phyloP scores from a whole-genome alignment of 805 yeast genomes.

The Brettanomyces bruxellensis region DNA sequence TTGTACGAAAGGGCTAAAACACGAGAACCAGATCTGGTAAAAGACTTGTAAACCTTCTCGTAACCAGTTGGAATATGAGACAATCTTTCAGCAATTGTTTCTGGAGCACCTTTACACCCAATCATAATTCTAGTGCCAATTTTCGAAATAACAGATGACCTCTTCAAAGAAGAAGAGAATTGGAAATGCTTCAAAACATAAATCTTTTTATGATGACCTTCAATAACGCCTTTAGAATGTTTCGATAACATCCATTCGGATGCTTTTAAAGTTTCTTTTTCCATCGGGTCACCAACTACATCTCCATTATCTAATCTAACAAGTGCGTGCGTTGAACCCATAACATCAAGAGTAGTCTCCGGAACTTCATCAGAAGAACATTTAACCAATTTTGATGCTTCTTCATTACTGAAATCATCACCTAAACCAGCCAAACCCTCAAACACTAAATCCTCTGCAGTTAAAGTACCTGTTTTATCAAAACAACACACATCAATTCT shows the following conservation, averaged over 20 bases:
- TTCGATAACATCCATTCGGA: slow-evolving; percentile 76
- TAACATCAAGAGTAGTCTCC: slow-evolving; percentile 52
- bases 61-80: slow-evolving; percentile 62
- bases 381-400: slow-evolving; percentile 21
- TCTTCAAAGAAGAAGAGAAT: slow-evolving; percentile 89
- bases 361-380: slow-evolving; percentile 50
- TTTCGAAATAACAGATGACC: slow-evolving; percentile 80
- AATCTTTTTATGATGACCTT: slow-evolving; percentile 35
- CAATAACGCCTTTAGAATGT: slow-evolving; percentile 54
- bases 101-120: slow-evolving; percentile 97
- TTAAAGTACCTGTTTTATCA: slow-evolving; percentile 96
- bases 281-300: slow-evolving; percentile 98
- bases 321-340: slow-evolving; percentile 95
- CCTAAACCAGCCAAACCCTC: slow-evolving; percentile 89
- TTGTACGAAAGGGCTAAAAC: slow-evolving; percentile 93
- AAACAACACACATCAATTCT: slow-evolving; percentile 97
- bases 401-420: slow-evolving; percentile 10
- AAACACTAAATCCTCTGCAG: slow-evolving; percentile 92
- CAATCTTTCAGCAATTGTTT: slow-evolving; percentile 78
- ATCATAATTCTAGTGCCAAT: slow-evolving; percentile 50
- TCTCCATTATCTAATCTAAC: slow-evolving; percentile 95
- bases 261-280: slow-evolving; percentile 89
- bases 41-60: slow-evolving; percentile 79
- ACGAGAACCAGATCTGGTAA: slow-evolving; percentile 92
- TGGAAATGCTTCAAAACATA: slow-evolving; percentile 89